phyloP scores from a whole-genome alignment of 1,284 basidiomycete genomes.

The Pseudozyma pruni region DNA sequence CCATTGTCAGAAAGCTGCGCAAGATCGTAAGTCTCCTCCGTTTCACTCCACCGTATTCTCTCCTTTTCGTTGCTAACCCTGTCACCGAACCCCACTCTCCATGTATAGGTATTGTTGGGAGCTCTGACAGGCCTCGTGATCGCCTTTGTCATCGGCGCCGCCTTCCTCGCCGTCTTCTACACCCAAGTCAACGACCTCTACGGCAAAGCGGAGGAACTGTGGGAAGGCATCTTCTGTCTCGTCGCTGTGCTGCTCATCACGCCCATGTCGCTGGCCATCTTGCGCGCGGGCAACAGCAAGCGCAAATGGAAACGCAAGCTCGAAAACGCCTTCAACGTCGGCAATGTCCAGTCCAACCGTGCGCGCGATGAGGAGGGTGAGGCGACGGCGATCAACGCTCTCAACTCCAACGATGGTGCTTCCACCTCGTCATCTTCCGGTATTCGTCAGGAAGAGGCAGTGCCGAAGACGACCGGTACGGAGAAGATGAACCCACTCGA shows the following conservation, averaged over 20 bases:
- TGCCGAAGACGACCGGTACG: conserved; percentile 24
- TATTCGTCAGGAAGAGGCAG: conserved; percentile 4
- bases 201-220: conserved; percentile 68
- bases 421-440: conserved; percentile 16
- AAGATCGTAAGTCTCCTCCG: conserved; percentile 43
- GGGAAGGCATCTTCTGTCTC: conserved; percentile 66
- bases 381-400: conserved; percentile 12
- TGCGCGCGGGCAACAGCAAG: conserved; percentile 59
- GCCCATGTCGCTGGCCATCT: conserved; percentile 64
- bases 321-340: conserved; percentile 46
- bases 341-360: conserved; percentile 20
- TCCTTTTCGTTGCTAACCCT: background rate
- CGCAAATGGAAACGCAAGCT: conserved; percentile 64
- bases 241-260: conserved; percentile 64
- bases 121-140: conserved; percentile 56
- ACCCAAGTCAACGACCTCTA: conserved; percentile 72
- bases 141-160: conserved; percentile 61
- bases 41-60: background rate
- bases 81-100: no score
- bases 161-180: conserved; percentile 65
- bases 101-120: conserved; percentile 46
- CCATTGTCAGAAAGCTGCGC: conserved; percentile 52
- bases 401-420: conserved; percentile 2
- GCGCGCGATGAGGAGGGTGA: conserved; percentile 21
- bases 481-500: conserved; percentile 47